Conservation (phyloP, 78 protist species). For the Bigelowiella natans region DNA sequence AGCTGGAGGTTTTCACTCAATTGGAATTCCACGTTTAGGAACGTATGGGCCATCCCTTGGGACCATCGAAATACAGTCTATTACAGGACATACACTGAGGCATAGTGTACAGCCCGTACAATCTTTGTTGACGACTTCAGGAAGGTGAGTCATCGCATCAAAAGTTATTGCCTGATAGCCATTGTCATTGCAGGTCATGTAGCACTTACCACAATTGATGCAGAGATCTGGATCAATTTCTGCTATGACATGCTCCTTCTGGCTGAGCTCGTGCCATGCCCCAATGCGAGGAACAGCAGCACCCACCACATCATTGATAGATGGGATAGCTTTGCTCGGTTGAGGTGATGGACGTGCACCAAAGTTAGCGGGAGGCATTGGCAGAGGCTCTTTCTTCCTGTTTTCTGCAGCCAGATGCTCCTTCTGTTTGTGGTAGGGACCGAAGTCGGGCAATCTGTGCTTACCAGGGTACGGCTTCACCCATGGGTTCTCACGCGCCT, state of each 20-base stretch:
- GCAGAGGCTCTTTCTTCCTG: background rate
- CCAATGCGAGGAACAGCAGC: conserved; percentile 56
- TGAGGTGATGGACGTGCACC: background rate
- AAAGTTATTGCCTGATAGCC: conserved; percentile 71
- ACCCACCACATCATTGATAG: conserved; percentile 30
- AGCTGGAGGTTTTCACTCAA: background rate
- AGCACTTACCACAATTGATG: conserved; percentile 91
- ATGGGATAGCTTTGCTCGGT: background rate
- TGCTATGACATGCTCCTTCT: conserved; percentile 77
- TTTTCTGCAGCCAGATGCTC: background rate
- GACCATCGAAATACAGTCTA: conserved; percentile 84
- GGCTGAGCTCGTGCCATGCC: conserved; percentile 31
- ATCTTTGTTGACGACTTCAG: conserved; percentile 56
- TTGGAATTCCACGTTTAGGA: background rate
- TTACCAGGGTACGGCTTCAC: background rate
- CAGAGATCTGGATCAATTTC: conserved; percentile 76
- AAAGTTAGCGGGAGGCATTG: background rate
- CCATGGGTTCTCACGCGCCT: background rate
- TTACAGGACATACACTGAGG: conserved; percentile 42
- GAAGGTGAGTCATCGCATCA: conserved; percentile 70
- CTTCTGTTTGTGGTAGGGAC: background rate
- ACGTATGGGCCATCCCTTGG: background rate
- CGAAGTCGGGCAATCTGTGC: background rate
- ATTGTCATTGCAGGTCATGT: conserved; percentile 80
- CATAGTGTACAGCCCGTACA: conserved; percentile 81